Conservation (phyloP, 2,329 filamentous ascomycete species). For the Fusarium clavum region DNA sequence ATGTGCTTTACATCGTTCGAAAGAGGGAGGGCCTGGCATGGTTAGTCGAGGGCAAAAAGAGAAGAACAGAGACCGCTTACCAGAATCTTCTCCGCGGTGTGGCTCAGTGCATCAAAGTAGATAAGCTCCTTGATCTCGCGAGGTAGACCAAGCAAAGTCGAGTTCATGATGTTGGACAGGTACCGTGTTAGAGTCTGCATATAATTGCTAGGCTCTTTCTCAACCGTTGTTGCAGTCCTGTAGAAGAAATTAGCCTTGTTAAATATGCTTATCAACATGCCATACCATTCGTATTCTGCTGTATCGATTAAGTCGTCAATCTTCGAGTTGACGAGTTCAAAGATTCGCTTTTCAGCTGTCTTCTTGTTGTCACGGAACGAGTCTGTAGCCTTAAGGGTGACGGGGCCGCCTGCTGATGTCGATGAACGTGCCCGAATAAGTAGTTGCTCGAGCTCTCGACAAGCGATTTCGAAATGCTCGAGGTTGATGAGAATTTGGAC, state of each 20-base stretch:
- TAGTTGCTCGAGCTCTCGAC: slow-evolving; percentile 86
- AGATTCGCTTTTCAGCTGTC: slow-evolving; percentile 95
- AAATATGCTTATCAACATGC: background rate
- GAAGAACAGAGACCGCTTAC: slow-evolving; percentile 56
- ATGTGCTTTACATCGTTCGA: slow-evolving; percentile 84
- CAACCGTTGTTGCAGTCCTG: slow-evolving; percentile 66
- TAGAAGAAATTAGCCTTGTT: slow-evolving; percentile 30
- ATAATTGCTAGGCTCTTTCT: slow-evolving; percentile 85
- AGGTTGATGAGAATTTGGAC: slow-evolving; percentile 98
- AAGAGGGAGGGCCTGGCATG: slow-evolving; percentile 75
- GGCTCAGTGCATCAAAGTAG: slow-evolving; percentile 94
- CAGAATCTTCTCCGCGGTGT: slow-evolving; percentile 87
- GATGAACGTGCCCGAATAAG: slow-evolving; percentile 87
- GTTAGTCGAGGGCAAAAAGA: slow-evolving; percentile 27
- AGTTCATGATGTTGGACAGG: slow-evolving; percentile 95
- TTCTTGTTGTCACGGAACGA: slow-evolving; percentile 93
- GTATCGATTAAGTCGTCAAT: slow-evolving; percentile 98
- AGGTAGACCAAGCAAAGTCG: slow-evolving; percentile 90
- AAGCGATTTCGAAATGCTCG: slow-evolving; percentile 95
- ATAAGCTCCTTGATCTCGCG: slow-evolving; percentile 97
- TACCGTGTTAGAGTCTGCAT: slow-evolving; percentile 96
- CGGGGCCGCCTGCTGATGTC: slow-evolving; percentile 80
- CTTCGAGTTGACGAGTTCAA: slow-evolving; percentile 98
- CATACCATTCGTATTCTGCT: slow-evolving; percentile 93
- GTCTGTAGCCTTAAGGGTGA: slow-evolving; percentile 84